A percentile compares a stretch with the other conserved stretches of the same genome.
Conservation (phyloP, 345 rosid genomes). For the Linum lewisii region DNA sequence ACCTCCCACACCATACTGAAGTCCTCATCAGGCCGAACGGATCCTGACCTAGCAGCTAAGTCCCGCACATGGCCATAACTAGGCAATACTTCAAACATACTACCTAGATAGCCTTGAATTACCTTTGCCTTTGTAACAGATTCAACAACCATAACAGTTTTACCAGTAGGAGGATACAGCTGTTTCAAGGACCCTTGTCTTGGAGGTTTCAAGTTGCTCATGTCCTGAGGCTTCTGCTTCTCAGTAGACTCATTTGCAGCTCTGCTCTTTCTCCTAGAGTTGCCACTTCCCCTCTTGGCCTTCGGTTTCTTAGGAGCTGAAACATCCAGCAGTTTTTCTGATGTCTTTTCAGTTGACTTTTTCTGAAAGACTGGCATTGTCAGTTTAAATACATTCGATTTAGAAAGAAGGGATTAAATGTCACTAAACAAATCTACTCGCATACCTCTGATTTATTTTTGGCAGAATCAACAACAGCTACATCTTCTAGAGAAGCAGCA, state of each 20-base stretch:
- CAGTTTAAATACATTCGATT: constrained; percentile 15
- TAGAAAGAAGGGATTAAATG: constrained; percentile 11
- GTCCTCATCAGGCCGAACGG: constrained; percentile 95
- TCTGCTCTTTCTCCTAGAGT: constrained; percentile 22
- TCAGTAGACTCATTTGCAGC: constrained; percentile 22
- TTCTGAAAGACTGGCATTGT: constrained; percentile 35
- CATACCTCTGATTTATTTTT: constrained; percentile 34
- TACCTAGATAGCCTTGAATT: constrained; percentile 90
- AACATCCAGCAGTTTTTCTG: constrained; percentile 16
- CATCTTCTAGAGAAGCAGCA: constrained; percentile 1
- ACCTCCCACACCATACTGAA: constrained; percentile 99
- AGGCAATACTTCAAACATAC: constrained; percentile 82
- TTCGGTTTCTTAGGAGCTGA: constrained; percentile 31
- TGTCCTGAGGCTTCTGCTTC: constrained; percentile 27
- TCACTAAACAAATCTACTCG: constrained; percentile 8
- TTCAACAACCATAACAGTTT: constrained; percentile 90
- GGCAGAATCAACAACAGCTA: constrained; percentile 5
- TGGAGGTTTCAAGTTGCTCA: constrained; percentile 26
- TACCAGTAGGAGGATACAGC: constrained; percentile 73
- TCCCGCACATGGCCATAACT: constrained; percentile 96
- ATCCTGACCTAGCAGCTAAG: constrained; percentile 93
- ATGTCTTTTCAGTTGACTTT: constrained; percentile 16
- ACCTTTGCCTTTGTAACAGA: constrained; percentile 85
- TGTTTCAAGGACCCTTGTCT: constrained; percentile 36
- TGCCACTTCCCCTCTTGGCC: constrained; percentile 31